These are phyloP conservation scores for bread wheat (Triticum aestivum) DNA, from an alignment of 176 grass and related monocot species.

Conservation along the genomic window DNA sequence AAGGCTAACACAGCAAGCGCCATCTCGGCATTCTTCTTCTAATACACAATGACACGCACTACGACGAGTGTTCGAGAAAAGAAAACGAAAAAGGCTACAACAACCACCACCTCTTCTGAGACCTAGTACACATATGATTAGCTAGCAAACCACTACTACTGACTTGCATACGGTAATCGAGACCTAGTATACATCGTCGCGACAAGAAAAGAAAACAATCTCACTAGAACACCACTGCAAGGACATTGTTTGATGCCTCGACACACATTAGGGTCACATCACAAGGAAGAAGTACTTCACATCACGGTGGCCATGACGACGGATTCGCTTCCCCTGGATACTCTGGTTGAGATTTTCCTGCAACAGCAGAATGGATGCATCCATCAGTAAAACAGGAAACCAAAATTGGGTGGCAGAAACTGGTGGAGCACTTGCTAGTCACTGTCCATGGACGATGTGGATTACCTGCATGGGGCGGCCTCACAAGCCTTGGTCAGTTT, in stretches of 20 bases:
- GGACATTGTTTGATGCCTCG: background rate
- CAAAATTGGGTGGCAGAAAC: background rate
- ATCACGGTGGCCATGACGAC: conserved; percentile 41
- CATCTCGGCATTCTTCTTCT: background rate
- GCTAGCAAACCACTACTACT: conserved; percentile 13
- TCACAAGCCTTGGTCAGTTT: conserved; percentile 70
- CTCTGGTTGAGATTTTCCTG: conserved; percentile 62
- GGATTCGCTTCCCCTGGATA: conserved; percentile 43
- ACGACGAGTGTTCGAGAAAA: background rate
- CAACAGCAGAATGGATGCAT: conserved; percentile 19
- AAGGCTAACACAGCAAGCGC: background rate
- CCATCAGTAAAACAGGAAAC: conserved; percentile 8
- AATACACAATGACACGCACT: background rate
- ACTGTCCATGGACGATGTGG: background rate
- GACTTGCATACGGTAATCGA: conserved; percentile 16
- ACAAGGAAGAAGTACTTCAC: conserved; percentile 10
- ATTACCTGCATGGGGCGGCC: conserved; percentile 67
- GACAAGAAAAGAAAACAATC: conserved; percentile 14
- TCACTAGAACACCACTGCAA: conserved; percentile 3
- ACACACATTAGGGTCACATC: conserved; percentile 7
- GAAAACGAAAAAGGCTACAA: background rate
- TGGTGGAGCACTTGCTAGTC: background rate
- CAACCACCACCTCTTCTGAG: background rate
- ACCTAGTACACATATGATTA: background rate
- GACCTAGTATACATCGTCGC: background rate